Evolutionary conservation across 176 grass and related monocot species (phyloP).

Genomic region (Panicum miliaceum): DNA sequence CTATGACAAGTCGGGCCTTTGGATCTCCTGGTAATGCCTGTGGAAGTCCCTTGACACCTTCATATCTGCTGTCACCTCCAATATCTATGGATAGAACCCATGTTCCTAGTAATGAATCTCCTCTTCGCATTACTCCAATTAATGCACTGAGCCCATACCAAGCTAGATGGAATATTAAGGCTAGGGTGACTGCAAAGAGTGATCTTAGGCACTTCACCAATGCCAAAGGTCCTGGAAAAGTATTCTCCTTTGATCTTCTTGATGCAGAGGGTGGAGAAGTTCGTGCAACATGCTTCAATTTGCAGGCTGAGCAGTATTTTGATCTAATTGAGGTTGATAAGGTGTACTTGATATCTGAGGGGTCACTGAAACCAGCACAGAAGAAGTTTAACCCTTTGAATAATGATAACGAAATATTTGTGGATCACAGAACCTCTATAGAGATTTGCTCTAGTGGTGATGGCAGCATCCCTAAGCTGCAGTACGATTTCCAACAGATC

Average conservation of each 20-base stretch:
- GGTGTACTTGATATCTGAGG: conserved; percentile 84
- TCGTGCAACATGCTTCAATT: conserved; percentile 69
- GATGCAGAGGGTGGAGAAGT: conserved; percentile 82
- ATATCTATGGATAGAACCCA: conserved; percentile 64
- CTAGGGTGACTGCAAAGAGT: conserved; percentile 67
- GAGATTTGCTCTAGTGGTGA: conserved; percentile 69
- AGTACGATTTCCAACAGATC: conserved; percentile 69
- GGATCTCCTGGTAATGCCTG: conserved; percentile 51
- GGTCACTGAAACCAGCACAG: conserved; percentile 50
- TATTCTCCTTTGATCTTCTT: conserved; percentile 87
- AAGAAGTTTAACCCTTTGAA: conserved; percentile 73
- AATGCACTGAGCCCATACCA: conserved; percentile 72
- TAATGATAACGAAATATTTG: conserved; percentile 70
- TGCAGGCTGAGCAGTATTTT: conserved; percentile 57
- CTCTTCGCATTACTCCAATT: conserved; percentile 52
- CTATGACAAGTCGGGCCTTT: conserved; percentile 32
- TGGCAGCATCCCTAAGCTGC: conserved; percentile 57
- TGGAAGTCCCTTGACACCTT: conserved; percentile 39
- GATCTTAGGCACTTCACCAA: conserved; percentile 58
- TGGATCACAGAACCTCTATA: conserved; percentile 55
- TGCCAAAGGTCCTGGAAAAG: conserved; percentile 57
- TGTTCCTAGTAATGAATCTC: conserved; percentile 59
- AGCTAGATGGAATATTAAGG: conserved; percentile 78
- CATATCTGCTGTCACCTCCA: conserved; percentile 57
- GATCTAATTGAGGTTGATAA: conserved; percentile 72